These are phyloP conservation scores for Aspergillus candidus DNA, from an alignment of 2,329 filamentous ascomycete genomes.

Conservation along the genomic window DNA sequence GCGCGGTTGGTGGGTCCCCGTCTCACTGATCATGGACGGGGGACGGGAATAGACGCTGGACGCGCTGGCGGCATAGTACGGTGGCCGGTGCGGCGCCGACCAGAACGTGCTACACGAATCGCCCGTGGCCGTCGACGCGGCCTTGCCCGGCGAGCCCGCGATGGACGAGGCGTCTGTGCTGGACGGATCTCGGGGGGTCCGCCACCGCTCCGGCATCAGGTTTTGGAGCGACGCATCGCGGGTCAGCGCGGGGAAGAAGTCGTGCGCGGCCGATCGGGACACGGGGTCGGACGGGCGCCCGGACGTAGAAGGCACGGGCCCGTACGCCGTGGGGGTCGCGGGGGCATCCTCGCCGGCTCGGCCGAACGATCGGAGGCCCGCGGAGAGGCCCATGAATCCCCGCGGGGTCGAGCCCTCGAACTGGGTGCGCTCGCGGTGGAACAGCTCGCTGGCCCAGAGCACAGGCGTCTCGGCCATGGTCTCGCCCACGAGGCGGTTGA, in stretches of 20 bases:
- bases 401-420: constrained; percentile 38
- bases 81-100: constrained; percentile 72
- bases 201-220: constrained; percentile 62
- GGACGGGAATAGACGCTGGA: constrained; percentile 50
- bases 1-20: constrained; percentile 25
- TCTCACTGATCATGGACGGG: constrained; percentile 38
- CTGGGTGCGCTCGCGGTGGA: constrained; percentile 58
- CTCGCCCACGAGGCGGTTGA: constrained; percentile 78
- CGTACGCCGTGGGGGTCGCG: constrained; percentile 21
- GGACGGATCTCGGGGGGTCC: constrained; percentile 51
- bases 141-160: constrained; percentile 57
- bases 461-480: constrained; percentile 79
- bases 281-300: constrained; percentile 25
- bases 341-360: constrained; percentile 38
- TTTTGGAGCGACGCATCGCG: constrained; percentile 65
- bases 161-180: constrained; percentile 56
- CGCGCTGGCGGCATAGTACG: constrained; percentile 57
- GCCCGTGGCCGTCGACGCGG: constrained; percentile 62
- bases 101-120: constrained; percentile 78
- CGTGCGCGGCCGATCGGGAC: constrained; percentile 25
- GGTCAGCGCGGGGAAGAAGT: constrained; percentile 27
- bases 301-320: constrained; percentile 18
- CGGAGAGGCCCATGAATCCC: constrained; percentile 30
- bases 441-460: constrained; percentile 87
- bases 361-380: constrained; percentile 40